Evolutionary conservation across 192 early-diverging fungal genomes (phyloP), one percentile per base, ranked within the genome.

Genomic region (Chytriomyces sp.): DNA sequence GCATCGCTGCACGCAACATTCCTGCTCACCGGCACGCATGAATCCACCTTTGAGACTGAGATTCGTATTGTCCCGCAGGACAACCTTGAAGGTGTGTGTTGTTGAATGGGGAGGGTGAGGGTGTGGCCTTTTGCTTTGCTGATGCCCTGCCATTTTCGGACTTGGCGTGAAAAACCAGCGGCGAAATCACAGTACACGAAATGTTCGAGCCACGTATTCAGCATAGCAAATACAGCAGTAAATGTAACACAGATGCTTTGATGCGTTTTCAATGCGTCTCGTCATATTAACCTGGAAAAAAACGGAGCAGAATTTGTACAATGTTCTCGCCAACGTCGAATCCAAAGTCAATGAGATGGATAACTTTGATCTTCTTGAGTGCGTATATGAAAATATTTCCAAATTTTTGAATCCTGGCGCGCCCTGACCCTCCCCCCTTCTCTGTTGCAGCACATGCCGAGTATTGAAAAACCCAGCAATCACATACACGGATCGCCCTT

Each of bases 401-500:
- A 35, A 35, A 5, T 20, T 57, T 57, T 13, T 57, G 13, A 57
- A 13, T 57, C 53, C 53, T 57, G 13, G 13, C 53, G 16, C 16
- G n/a, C n/a, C n/a, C 1, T n/a, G 1, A 57, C 2, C 11, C 20
- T 57, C 53, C 53, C 3, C 20, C 20, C 13, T 53, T 53, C 18
- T 18, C 9, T 53, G 20, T 71, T 23, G 16, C 57, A 73, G 60
- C 7, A 60, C 44, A 48, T 73, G 60, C 60, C 10, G 46, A 60
- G 46, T 44, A 0, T 10, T 61, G 13, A 23, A 73, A 20, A 73
- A 73, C 26, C 60, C 71, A 10, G 7, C 11, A 8, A 73, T 73
- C 53, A 73, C 57, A n/a, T 73, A 73, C 60, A 73, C 60, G 7
- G 59, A 20, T 43, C 7, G 59, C 45, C 71, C 71, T 9, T 44